Evolutionary conservation across 257 asterid species (phyloP), one percentile per base, ranked within the genome.

Genomic region (Perilla frutescens): DNA sequence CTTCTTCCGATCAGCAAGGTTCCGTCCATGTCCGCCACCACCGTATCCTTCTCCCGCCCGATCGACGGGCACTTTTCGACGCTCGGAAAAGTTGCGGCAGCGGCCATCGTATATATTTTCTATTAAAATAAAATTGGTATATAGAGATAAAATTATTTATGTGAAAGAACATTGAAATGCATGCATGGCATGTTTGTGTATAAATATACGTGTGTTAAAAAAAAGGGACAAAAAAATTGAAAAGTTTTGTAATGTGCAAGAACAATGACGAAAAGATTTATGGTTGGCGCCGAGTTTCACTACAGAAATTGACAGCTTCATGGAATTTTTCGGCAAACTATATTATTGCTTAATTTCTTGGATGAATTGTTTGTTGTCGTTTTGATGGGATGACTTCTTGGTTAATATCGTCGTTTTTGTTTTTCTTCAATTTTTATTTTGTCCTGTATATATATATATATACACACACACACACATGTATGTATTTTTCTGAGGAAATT

Each of bases 21-120:
- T 61, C 96, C 96, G 29, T 88, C 91, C 88, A 89, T 76, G 45
- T 86, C 95, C 4, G 89, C 69, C 0, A 87, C 91, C 7, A 81
- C 84, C 0, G 90, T 77, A 5, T 66, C 81, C 60, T 83, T 88
- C 72, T 86, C 88, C 0, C 90, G 81, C 3, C 89, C 86, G 3
- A 71, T 81, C 2, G 89, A 87, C 8, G 78, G 43, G 68, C 96
- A 90, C 58, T 71, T 59, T 5, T 81, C 81, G 3, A 88, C 84
- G 0, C 67, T 48, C 14, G 93, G 91, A 49, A 88, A 90, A 4
- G 47, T 45, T 11, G 77, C 32, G 12, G 32, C 62, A 10, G 74
- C 64, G 8, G 49, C 49, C 72, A 67, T 67, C 1, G 55, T 5
- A 8, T 20, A 20, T 20, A 20, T 20, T 20, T 20, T 20, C 9